Conservation (phyloP, 371 early-diverging fungal genomes). For the Parasitella parasitica region DNA sequence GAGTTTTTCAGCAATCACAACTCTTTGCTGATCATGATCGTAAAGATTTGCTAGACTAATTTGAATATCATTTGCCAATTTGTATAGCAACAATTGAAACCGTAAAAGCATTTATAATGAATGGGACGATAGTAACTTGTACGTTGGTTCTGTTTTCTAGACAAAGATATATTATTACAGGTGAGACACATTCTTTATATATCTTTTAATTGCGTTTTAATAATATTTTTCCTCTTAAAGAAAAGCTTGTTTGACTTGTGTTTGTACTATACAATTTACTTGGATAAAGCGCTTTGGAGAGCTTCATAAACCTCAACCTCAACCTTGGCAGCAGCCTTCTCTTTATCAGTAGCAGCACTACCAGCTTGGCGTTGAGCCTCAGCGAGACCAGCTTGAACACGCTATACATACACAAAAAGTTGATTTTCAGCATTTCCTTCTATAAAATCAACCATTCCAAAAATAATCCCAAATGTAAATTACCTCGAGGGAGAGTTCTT, state of each 20-base stretch:
- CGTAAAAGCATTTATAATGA: background rate
- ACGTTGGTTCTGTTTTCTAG: background rate
- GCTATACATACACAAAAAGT: constrained; percentile 39
- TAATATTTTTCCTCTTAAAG: background rate
- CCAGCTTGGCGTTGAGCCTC: constrained; percentile 77
- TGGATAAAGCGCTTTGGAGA: constrained; percentile 63
- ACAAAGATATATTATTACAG: constrained; percentile 1
- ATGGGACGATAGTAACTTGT: background rate
- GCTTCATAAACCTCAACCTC: constrained; percentile 92
- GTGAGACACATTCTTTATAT: background rate
- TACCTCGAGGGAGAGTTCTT: constrained; percentile 82
- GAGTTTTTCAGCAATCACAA: background rate
- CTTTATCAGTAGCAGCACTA: constrained; percentile 69
- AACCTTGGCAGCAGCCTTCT: constrained; percentile 84
- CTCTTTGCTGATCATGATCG: background rate
- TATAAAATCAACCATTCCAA: background rate
- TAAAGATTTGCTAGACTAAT: background rate
- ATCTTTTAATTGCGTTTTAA: constrained; percentile 3
- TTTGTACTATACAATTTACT: constrained; percentile 32
- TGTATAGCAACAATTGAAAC: background rate
- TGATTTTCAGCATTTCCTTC: background rate
- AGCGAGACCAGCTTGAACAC: constrained; percentile 76
- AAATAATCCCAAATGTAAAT: background rate
- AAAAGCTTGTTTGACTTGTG: background rate
- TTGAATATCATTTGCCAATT: background rate